phyloP scores from a whole-genome alignment of 768 basidiomycete species.

The Agrocybe pediades region DNA sequence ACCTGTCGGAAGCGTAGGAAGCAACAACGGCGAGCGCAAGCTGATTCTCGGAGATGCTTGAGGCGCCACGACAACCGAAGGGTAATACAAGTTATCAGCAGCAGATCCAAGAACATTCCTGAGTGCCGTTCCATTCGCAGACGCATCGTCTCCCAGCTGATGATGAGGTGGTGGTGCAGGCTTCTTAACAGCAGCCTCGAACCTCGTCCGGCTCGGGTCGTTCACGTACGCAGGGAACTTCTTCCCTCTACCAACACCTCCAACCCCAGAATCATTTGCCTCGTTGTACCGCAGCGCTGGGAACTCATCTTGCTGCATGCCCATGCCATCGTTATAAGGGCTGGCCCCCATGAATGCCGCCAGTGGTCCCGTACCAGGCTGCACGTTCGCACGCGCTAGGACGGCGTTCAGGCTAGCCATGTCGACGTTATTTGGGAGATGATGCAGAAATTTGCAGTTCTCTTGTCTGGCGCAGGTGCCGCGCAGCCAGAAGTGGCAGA shows the following conservation, averaged over 20 bases:
- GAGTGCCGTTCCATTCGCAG: slow-evolving; percentile 39
- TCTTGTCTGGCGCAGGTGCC: slow-evolving; percentile 98
- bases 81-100: slow-evolving; percentile 64
- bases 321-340: slow-evolving; percentile 17
- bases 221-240: slow-evolving; percentile 53
- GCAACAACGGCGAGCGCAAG: slow-evolving; percentile 75
- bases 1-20: slow-evolving; percentile 91
- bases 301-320: slow-evolving; percentile 66
- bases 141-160: slow-evolving; percentile 24
- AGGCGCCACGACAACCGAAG: slow-evolving; percentile 73
- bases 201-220: slow-evolving; percentile 89
- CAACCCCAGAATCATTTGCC: slow-evolving; percentile 35
- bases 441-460: slow-evolving; percentile 94
- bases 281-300: slow-evolving; percentile 61
- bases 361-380: slow-evolving; percentile 45
- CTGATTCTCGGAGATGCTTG: slow-evolving; percentile 84
- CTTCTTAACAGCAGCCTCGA: slow-evolving; percentile 89
- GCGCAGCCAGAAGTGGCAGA: slow-evolving; percentile 97
- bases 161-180: slow-evolving; percentile 31
- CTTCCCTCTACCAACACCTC: slow-evolving; percentile 32
- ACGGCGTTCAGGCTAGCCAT: slow-evolving; percentile 67
- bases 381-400: slow-evolving; percentile 66
- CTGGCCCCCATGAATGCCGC: slow-evolving; percentile 25
- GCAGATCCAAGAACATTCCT: slow-evolving; percentile 61
- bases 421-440: slow-evolving; percentile 86